Evolutionary conservation across 129 eudicot genomes (phyloP), one percentile per base, ranked within the genome.

Genomic region (Solidago caesia): DNA sequence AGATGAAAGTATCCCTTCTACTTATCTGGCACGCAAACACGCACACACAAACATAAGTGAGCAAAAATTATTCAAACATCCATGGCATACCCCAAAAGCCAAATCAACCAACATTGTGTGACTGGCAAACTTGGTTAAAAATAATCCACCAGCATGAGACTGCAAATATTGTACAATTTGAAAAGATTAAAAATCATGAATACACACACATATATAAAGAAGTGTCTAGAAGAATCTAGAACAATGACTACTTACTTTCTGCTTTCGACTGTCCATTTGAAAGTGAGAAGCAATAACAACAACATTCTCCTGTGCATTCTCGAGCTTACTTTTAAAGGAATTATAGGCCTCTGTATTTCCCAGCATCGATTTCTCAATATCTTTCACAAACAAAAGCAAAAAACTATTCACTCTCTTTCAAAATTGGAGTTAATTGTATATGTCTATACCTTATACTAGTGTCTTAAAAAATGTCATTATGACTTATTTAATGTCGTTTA

Each of bases 61-160:
- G 59, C 12, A 60, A 25, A 8, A 33, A 60, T 41, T 3, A 42
- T 56, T 42, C 46, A 58, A 67, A 4, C 25, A 56, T 42, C 7
- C 1, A 27, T 26, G 55, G 52, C 89, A 68, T 93, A 93, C 96
- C 89, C 89, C 92, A 75, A 90, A 93, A 70, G 96, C 90, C 59
- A 92, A 84, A 76, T 93, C 96, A 42, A 87, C 88, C 49, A 89
- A 78, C 44, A 92, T 86, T 8, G 98, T 88, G 47, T 84, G 98
- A 75, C 80, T 90, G 89, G 92, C 97, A 44, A 90, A 88, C 81
- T 93, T 90, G 2, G 98, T 93, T 57, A 93, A 90, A 44, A 93
- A 82, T 72, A 88, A 83, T 59, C 98, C 96, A 53, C 98, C 96
- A 46, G 96, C 89, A 80, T 88, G 96, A 16, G 96, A 88, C 98